Conservation (phyloP, 192 early-diverging fungal species). For the Phycomyces blakesleeanus region DNA sequence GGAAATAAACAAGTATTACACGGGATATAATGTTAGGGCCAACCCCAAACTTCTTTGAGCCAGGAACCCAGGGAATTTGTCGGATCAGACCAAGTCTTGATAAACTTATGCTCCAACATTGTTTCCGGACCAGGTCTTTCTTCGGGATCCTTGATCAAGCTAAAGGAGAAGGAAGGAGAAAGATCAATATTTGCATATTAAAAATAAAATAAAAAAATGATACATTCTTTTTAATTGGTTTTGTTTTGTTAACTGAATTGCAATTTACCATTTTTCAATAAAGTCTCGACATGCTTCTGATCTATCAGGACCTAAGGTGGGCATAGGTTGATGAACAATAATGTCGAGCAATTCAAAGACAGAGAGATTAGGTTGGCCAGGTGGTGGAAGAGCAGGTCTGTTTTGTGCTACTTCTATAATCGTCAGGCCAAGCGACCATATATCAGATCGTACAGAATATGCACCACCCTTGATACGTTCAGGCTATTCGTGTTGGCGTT, state of each 20-base stretch:
- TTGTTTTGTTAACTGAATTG: no score
- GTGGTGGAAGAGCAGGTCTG: constrained; percentile 87
- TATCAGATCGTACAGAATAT: constrained; percentile 87
- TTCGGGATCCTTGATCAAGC: constrained; percentile 70
- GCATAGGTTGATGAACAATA: constrained; percentile 86
- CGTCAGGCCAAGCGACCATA: constrained; percentile 96
- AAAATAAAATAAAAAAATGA: no score
- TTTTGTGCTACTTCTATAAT: constrained; percentile 91
- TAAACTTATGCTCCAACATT: constrained; percentile 66
- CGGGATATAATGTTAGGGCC: constrained; percentile 18
- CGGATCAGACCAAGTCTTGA: constrained; percentile 50
- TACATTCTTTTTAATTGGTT: no score
- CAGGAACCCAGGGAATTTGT: constrained; percentile 62
- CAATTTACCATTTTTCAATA: constrained; percentile 67
- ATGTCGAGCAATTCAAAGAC: constrained; percentile 93
- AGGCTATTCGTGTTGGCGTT: no score
- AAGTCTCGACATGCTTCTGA: constrained; percentile 65
- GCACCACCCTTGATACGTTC: constrained; percentile 89
- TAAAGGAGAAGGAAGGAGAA: no score
- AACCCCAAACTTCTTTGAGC: constrained; percentile 71
- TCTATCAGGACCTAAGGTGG: constrained; percentile 60
- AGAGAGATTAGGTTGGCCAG: constrained; percentile 64
- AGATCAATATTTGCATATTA: no score
- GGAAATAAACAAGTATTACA: neutral
- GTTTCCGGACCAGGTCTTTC: constrained; percentile 64